Base-by-base conservation (phyloP, 805 yeast species). In the Metschnikowia orientalis region DNA sequence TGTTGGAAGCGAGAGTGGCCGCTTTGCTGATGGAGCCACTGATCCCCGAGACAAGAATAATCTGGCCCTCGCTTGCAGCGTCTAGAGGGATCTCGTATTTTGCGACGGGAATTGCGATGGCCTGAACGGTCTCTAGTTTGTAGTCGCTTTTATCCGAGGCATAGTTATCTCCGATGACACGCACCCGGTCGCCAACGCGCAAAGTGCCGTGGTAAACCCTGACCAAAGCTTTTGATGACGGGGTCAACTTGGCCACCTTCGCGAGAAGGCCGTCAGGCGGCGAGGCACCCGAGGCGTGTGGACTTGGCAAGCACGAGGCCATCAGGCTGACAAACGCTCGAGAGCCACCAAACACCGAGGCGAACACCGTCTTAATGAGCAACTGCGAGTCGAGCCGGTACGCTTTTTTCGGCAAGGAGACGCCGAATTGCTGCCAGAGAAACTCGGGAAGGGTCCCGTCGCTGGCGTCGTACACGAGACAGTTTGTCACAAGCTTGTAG, bases 21-120 rank as follows among this genome's bases (percentile, higher is more conserved):
- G 74, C 64, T 47, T 81, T 84, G 11, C 69, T 65, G 25, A 81
- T 65, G 17, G 67, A 60, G 2, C 66, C 47, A 25, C 76, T 80
- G 16, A 85, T 56, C 2, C 94, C 94, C 5, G 74, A 68, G 0
- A 88, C 56, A 4, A 88, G 49, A 0, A 78, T 89, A 26, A 85
- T 59, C n/a, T 74, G 70, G 0, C 96, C 96, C 1, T 75, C 72
- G 4, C 70, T 61, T 0, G 79, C 77, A 11, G 65, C 66, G 1
- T 64, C 56, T 0, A 82, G 67, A 0, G 75, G 69, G 2, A 79
- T 56, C 18, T 69, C 71, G 52, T 85, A 88, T 42, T 95, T 67
- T 0, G 89, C 89, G 28, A 86, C 79, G 26, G 84, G 69, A 1
- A 88, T 41, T 46, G 59, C 70, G 4, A 79, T 51, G 18, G 59